These are phyloP conservation scores for Candida morakotiae DNA, from an alignment of 805 yeast species.

Conservation along the genomic window DNA sequence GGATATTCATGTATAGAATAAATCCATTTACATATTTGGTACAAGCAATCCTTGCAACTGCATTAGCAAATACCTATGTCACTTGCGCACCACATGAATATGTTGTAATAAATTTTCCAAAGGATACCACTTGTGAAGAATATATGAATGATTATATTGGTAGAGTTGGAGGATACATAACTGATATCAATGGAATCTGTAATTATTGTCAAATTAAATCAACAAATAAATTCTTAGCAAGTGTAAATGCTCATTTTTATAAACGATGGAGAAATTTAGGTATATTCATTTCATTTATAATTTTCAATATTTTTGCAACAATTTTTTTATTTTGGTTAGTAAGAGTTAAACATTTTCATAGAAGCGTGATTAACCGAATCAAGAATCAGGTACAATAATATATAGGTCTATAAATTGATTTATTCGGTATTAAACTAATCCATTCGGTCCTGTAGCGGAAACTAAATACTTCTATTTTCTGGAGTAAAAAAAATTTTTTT, in stretches of 20 bases:
- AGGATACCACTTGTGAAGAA: constrained; percentile 60
- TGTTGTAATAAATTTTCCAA: constrained; percentile 34
- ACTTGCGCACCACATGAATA: constrained; percentile 26
- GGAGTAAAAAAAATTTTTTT: constrained; percentile 1
- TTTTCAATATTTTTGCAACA: constrained; percentile 31
- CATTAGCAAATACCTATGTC: constrained; percentile 47
- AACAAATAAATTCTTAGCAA: constrained; percentile 56
- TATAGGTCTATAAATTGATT: too few relatives aligned
- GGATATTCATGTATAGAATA: constrained; percentile 77
- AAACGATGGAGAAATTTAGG: constrained; percentile 67
- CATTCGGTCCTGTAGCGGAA: background rate
- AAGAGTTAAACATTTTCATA: constrained; percentile 40
- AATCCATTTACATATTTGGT: constrained; percentile 73
- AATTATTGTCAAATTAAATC: constrained; percentile 50
- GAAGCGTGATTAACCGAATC: background rate
- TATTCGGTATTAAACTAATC: too few relatives aligned
- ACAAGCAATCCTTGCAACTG: constrained; percentile 44
- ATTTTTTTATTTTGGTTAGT: constrained; percentile 51
- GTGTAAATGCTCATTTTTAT: constrained; percentile 37
- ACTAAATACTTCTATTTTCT: background rate
- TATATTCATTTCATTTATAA: constrained; percentile 50
- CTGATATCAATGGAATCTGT: constrained; percentile 49
- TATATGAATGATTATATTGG: constrained; percentile 45
- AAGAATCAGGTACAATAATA: background rate
- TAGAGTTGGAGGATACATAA: constrained; percentile 51